These are phyloP conservation scores for Termitomyces heimii DNA, from an alignment of 768 basidiomycete species.

Conservation along the genomic window DNA sequence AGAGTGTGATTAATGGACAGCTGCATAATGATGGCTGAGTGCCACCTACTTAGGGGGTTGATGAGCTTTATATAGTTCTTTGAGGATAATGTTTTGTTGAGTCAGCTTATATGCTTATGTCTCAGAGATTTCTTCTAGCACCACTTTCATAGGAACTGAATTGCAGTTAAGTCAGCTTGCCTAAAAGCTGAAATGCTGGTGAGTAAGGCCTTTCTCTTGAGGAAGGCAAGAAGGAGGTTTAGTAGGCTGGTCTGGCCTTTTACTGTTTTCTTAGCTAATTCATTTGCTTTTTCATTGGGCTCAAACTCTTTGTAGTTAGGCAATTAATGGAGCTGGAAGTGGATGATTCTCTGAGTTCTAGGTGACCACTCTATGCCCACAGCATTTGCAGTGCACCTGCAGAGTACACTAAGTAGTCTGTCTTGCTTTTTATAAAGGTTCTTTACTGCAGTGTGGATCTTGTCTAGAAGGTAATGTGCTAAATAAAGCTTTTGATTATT, in stretches of 20 bases:
- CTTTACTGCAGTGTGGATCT: neutral
- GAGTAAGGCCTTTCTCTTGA: too few relatives aligned
- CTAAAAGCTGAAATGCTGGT: neutral
- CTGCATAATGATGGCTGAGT: neutral
- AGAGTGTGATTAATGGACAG: neutral
- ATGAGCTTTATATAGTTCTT: neutral
- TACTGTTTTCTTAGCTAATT: too few relatives aligned
- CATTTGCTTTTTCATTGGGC: neutral
- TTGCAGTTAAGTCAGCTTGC: neutral
- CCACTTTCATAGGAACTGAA: neutral
- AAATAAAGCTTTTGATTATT: constrained; percentile 2
- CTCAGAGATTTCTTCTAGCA: neutral
- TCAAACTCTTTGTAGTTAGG: neutral
- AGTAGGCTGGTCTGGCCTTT: too few relatives aligned
- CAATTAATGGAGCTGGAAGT: neutral
- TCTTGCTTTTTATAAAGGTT: neutral
- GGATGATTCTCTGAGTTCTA: neutral
- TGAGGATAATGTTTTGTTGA: neutral
- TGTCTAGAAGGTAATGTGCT: constrained; percentile 5
- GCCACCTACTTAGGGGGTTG: rapidly evolving
- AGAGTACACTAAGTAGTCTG: neutral
- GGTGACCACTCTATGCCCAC: neutral
- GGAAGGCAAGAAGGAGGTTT: too few relatives aligned
- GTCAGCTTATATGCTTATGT: neutral
- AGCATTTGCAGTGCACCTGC: too few relatives aligned